Evolutionary conservation across 768 basidiomycete species (phyloP), one percentile per base, ranked within the genome.

Genomic region (Psilocybe cyanescens): DNA sequence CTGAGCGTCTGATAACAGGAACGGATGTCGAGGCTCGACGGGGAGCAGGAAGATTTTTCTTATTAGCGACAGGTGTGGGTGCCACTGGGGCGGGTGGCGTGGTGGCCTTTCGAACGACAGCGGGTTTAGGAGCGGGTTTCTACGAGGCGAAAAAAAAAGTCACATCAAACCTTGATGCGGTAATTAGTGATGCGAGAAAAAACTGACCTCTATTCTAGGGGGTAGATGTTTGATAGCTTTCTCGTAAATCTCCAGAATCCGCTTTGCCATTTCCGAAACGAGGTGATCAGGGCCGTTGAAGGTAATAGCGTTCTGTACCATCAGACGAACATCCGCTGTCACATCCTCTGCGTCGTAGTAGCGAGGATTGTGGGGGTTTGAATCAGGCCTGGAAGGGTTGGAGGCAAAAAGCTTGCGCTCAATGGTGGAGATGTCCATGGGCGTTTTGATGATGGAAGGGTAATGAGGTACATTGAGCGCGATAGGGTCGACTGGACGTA

Each of bases 231-330:
- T 91, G 59, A 95, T 81, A 71, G 90, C 86, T 75, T 92, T 96
- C 72, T 97, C 95, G 68, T 96, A 97, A 6, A 90, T 83, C 59
- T 86, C 87, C 71, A 94, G 89, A 7, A 99, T 74, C 30, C 88
- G 86, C 68, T 90, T 91, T 12, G 92, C 97, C 81, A 90, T 91
- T n/a, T 74, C 71, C 2, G 87, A 83, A 47, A 99, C 83, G 30
- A 81, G 77, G 71, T 98, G 96, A 55, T 95, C 92, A 2, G 90
- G 89, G 1, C 97, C 97, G 72, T 99, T 99, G 83, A 99, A 99
- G 2, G 87, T 88, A 46, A 87, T 74, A 60, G 92, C 92, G 70
- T 99, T 99, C 64, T 84, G 83, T 76, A 96, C 95, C 61, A 99
- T 90, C 58, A 92, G 82, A 50, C 92, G 87, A 45, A 99, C 87